phyloP scores from a whole-genome alignment of 2,329 filamentous ascomycete genomes.

The Pseudogymnoascus sp. region DNA sequence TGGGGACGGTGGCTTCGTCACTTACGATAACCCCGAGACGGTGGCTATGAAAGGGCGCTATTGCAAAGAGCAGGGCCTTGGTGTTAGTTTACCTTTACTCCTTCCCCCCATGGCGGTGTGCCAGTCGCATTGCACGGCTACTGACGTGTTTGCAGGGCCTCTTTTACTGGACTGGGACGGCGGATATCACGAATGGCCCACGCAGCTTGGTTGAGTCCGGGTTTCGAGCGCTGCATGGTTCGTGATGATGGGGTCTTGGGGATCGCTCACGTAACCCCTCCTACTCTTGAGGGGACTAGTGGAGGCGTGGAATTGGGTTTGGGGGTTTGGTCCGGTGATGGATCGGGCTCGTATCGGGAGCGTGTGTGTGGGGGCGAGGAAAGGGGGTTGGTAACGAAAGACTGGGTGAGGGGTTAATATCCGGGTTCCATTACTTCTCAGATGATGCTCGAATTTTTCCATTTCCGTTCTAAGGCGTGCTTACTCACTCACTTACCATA shows the following conservation, averaged over 20 bases:
- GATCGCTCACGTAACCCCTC: neutral
- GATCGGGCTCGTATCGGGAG: neutral
- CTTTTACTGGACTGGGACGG: constrained; percentile 76
- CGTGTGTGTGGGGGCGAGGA: neutral
- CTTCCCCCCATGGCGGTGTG: neutral
- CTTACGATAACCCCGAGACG: constrained; percentile 71
- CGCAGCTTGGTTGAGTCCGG: constrained; percentile 52
- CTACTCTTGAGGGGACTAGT: neutral
- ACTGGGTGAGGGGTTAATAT: neutral
- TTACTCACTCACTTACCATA: neutral
- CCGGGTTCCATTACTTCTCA: neutral
- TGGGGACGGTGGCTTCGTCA: constrained; percentile 68
- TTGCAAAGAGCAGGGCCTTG: constrained; percentile 62
- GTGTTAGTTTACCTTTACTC: constrained; percentile 33
- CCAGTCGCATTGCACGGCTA: constrained; percentile 9
- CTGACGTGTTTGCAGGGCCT: constrained; percentile 46
- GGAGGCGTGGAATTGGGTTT: neutral
- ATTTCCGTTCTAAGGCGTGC: neutral
- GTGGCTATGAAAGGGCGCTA: constrained; percentile 68
- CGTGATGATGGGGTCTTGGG: constrained; percentile 12
- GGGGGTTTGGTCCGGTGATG: constrained; percentile 1
- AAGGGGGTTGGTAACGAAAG: neutral
- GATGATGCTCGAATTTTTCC: neutral
- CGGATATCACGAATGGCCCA: constrained; percentile 52
- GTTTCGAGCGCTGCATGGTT: constrained; percentile 47